Evolutionary conservation across 371 early-diverging fungal species (phyloP).

Genomic region (Saksenaea vasiformis): DNA sequence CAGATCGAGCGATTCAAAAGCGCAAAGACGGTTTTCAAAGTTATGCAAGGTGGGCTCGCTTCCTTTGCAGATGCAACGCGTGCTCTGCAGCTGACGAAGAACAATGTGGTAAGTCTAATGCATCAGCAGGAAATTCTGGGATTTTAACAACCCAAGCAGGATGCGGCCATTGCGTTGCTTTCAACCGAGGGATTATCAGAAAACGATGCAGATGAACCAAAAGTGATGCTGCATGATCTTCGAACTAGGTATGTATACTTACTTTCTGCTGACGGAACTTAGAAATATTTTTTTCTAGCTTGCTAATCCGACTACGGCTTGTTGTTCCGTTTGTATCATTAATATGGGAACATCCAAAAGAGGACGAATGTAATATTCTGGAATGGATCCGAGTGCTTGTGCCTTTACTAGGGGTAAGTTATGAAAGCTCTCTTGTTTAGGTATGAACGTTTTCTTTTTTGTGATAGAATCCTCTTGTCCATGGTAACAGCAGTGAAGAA

Average conservation of each 20-base stretch:
- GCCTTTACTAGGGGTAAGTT: conserved; percentile 41
- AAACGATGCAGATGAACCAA: conserved; percentile 12
- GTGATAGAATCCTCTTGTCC: conserved; percentile 52
- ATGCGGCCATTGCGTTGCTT: conserved; percentile 40
- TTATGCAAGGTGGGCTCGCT: conserved; percentile 47
- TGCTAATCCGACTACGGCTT: conserved; percentile 52
- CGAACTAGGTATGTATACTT: conserved; percentile 31
- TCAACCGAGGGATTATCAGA: conserved; percentile 38
- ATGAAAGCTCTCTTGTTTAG: neutral
- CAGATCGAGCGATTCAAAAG: conserved; percentile 53
- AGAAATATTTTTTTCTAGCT: conserved; percentile 17
- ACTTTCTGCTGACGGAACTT: neutral
- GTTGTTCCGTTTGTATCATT: conserved; percentile 57
- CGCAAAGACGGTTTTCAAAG: conserved; percentile 42
- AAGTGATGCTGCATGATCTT: conserved; percentile 42
- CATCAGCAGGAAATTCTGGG: neutral
- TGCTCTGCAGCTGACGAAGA: conserved; percentile 37
- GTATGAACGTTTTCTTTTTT: neutral
- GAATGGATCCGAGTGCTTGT: conserved; percentile 45
- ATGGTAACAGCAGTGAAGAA: conserved; percentile 66
- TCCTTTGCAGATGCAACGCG: conserved; percentile 52
- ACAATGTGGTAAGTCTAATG: conserved; percentile 34
- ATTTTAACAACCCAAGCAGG: conserved; percentile 15
- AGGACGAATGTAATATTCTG: conserved; percentile 49
- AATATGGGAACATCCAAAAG: conserved; percentile 57